Evolutionary conservation across 2,329 filamentous ascomycete species (phyloP).

Genomic region (Claviceps arundinis): DNA sequence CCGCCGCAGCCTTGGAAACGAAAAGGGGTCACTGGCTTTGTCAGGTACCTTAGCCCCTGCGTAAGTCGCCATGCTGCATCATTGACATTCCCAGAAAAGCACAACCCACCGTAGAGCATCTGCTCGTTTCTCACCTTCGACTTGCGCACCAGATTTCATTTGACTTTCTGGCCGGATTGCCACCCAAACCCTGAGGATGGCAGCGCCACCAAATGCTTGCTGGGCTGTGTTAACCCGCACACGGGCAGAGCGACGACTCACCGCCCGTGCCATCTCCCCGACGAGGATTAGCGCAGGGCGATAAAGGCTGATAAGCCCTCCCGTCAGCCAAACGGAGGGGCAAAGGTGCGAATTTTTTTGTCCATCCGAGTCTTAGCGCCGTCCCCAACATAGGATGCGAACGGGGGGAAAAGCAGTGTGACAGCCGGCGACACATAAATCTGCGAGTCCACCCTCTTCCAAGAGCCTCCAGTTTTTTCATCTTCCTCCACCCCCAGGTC

Average conservation of each 20-base stretch:
- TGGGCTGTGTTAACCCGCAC: neutral
- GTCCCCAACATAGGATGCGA: neutral
- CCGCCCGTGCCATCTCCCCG: conserved; percentile 8
- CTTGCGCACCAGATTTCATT: too few species aligned
- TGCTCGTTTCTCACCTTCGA: too few species aligned
- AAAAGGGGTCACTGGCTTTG: too few species aligned
- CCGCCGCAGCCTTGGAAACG: too few species aligned
- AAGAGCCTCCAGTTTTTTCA: conserved; percentile 4
- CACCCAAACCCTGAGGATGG: neutral
- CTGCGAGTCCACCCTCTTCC: conserved; percentile 4
- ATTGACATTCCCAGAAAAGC: too few species aligned
- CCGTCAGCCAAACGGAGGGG: conserved; percentile 10
- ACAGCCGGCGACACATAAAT: conserved; percentile 9
- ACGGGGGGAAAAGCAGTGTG: conserved; percentile 10
- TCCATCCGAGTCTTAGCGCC: conserved; percentile 6
- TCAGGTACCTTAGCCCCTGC: too few species aligned
- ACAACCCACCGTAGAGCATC: too few species aligned
- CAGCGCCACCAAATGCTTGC: neutral
- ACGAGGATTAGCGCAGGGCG: conserved; percentile 8
- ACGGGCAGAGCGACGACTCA: conserved; percentile 6
- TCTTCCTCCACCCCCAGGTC: conserved; percentile 6
- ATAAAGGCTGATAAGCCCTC: conserved; percentile 14
- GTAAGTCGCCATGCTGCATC: too few species aligned
- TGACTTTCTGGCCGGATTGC: too few species aligned
- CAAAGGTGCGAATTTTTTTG: conserved; percentile 11